Evolutionary conservation across 805 yeast species (phyloP).

Genomic region (Saturnispora dispora): DNA sequence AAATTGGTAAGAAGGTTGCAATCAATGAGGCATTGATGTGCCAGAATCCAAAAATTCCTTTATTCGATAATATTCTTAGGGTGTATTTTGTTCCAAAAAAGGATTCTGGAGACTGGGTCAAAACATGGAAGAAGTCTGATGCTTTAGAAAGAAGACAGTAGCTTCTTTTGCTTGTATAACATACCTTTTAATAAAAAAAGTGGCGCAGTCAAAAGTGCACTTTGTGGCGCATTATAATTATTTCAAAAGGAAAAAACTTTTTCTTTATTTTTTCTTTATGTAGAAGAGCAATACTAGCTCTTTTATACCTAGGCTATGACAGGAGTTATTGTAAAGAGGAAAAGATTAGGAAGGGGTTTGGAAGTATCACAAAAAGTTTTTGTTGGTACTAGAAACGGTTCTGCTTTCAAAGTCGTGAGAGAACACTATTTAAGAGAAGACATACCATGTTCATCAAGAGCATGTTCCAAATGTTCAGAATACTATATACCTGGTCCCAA

Average conservation of each 20-base stretch:
- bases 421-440: conserved; percentile 91
- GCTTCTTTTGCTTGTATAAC: neutral
- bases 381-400: conserved; percentile 83
- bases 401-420: conserved; percentile 82
- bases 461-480: conserved; percentile 54
- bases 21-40: conserved; percentile 56
- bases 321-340: conserved; percentile 23
- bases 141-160: conserved; percentile 37
- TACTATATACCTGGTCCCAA: conserved; percentile 52
- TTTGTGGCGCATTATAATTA: neutral
- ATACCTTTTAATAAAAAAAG: neutral
- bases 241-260: neutral
- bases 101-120: conserved; percentile 56
- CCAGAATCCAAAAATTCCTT: conserved; percentile 56
- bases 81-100: conserved; percentile 72
- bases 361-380: conserved; percentile 82
- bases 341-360: conserved; percentile 41
- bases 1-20: conserved; percentile 69
- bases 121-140: conserved; percentile 51
- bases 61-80: conserved; percentile 65
- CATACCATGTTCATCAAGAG: conserved; percentile 78
- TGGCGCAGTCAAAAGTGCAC: too few species aligned
- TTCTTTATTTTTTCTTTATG: neutral
- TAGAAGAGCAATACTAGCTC: neutral
- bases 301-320: neutral